A percentile compares a stretch with the other conserved stretches of the same genome.
These are phyloP conservation scores for Amanita inopinata DNA, from an alignment of 768 basidiomycete genomes.

Conservation along the genomic window DNA sequence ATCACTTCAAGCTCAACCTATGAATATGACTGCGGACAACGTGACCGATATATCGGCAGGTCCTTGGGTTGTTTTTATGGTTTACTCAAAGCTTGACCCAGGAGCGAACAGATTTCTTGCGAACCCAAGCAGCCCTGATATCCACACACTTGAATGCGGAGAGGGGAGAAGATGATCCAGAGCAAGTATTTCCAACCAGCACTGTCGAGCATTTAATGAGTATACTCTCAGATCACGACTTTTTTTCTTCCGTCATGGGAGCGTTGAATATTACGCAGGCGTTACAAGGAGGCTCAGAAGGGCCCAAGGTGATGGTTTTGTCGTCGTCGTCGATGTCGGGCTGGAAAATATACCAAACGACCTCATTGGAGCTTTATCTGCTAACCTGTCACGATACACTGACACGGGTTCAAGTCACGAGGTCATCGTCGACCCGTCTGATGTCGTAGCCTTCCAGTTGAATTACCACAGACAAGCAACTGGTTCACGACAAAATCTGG, in stretches of 20 bases:
- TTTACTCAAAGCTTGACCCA: background rate
- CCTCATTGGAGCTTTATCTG: slow-evolving; percentile 46
- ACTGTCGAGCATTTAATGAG: slow-evolving; percentile 7
- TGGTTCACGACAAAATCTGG: slow-evolving; percentile 15
- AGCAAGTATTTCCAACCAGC: slow-evolving; percentile 17
- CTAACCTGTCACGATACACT: slow-evolving; percentile 26
- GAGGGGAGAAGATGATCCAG: slow-evolving; percentile 23
- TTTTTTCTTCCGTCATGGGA: slow-evolving; percentile 48
- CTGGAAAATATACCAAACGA: slow-evolving; percentile 36
- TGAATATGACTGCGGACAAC: slow-evolving; percentile 18
- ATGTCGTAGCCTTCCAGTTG: slow-evolving; percentile 51
- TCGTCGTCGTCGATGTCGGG: slow-evolving; percentile 45
- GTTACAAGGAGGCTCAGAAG: slow-evolving; percentile 14
- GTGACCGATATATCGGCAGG: slow-evolving; percentile 33
- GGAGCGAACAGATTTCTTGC: background rate
- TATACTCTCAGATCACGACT: slow-evolving; percentile 24
- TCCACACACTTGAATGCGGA: slow-evolving; percentile 35
- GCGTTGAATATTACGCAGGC: slow-evolving; percentile 25
- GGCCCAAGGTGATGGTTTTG: slow-evolving; percentile 25
- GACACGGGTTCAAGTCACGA: slow-evolving; percentile 31
- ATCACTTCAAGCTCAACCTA: slow-evolving; percentile 32
- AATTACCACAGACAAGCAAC: slow-evolving; percentile 16
- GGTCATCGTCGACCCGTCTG: slow-evolving; percentile 54
- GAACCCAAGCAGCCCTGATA: slow-evolving; percentile 15
- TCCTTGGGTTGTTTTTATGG: slow-evolving; percentile 11